Evolutionary conservation across 495 filamentous ascomycete genomes (phyloP).

Genomic region (Ramalina intermedia): DNA sequence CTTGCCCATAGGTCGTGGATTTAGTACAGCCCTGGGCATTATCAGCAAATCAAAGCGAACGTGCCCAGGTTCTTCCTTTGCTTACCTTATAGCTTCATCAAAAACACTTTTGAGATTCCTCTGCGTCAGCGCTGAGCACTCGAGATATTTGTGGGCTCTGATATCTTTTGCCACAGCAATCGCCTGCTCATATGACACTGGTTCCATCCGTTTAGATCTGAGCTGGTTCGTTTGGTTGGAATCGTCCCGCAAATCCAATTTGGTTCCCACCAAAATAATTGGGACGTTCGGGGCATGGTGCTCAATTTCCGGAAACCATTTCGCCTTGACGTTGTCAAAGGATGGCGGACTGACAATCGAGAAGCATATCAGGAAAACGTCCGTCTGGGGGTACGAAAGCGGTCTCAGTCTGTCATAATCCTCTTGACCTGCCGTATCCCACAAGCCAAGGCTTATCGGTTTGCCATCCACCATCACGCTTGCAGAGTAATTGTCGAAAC

Average conservation of each 20-base stretch:
- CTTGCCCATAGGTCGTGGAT: slow-evolving; percentile 45
- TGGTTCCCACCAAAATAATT: slow-evolving; percentile 94
- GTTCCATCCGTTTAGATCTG: slow-evolving; percentile 75
- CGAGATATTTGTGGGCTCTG: slow-evolving; percentile 82
- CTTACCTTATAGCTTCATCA: slow-evolving; percentile 88
- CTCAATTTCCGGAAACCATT: slow-evolving; percentile 97
- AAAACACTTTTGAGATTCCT: slow-evolving; percentile 94
- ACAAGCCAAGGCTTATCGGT: slow-evolving; percentile 89
- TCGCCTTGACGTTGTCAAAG: slow-evolving; percentile 92
- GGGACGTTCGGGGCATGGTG: slow-evolving; percentile 92
- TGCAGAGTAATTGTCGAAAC: slow-evolving; percentile 98
- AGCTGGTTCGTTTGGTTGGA: slow-evolving; percentile 62
- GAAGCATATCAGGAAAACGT: slow-evolving; percentile 98
- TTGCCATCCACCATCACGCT: slow-evolving; percentile 97
- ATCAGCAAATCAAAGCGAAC: not conserved
- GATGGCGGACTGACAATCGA: slow-evolving; percentile 96
- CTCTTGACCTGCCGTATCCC: slow-evolving; percentile 99
- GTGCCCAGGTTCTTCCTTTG: not conserved
- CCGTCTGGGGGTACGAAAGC: slow-evolving; percentile 94
- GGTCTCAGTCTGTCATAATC: slow-evolving; percentile 95
- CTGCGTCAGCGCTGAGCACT: slow-evolving; percentile 97
- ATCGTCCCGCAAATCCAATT: slow-evolving; percentile 91
- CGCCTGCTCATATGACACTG: slow-evolving; percentile 81
- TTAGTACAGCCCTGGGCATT: slow-evolving; percentile 58
- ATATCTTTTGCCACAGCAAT: slow-evolving; percentile 81